Evolutionary conservation across 805 yeast species (phyloP), one percentile per base, ranked within the genome.

Genomic region (Metschnikowia amazonensis): DNA sequence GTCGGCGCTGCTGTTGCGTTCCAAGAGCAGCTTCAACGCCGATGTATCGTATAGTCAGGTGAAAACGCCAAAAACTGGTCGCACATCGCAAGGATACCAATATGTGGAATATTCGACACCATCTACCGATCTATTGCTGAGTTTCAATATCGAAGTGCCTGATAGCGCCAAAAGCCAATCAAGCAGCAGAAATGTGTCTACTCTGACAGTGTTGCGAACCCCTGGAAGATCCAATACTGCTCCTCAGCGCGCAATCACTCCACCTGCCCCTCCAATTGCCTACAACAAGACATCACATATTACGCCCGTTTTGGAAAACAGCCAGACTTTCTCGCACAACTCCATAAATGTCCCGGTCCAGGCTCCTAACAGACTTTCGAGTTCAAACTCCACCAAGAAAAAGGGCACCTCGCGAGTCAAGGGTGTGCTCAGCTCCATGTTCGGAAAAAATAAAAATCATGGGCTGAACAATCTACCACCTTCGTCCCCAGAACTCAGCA

Each of bases 381-480:
- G 43, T 24, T 20, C 31, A 21, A 24, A 17, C 21, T 16, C 43
- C 9, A 23, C 36, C 14, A 46, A 42, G 42, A 45, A 49, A 37
- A 73, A 70, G 51, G 75, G 74, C 51, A 76, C 79, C 1, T 76
- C 71, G 49, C 72, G 79, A 46, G 76, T 82, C 46, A 76, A 78
- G 48, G 85, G 82, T 5, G 84, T 80, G 2, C 72, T 84, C 43
- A 65, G 82, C 2, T 77, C 68, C 47, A 72, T 76, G 73, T 74
- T 79, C 52, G 68, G 71, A 44, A 65, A 75, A 33, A 60, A 62
- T 6, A 52, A 56, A 33, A 25, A 18, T n/a, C 21, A 18, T 11
- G 23, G 31, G 1, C 18, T 27, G 23, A 21, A 40, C 8, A 33
- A 39, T 17, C 31, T 18, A 10, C 34, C 45, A 9, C 30, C 51